Base-by-base conservation (phyloP, 2,329 filamentous ascomycete genomes). In the Phaeosphaeria sp. region DNA sequence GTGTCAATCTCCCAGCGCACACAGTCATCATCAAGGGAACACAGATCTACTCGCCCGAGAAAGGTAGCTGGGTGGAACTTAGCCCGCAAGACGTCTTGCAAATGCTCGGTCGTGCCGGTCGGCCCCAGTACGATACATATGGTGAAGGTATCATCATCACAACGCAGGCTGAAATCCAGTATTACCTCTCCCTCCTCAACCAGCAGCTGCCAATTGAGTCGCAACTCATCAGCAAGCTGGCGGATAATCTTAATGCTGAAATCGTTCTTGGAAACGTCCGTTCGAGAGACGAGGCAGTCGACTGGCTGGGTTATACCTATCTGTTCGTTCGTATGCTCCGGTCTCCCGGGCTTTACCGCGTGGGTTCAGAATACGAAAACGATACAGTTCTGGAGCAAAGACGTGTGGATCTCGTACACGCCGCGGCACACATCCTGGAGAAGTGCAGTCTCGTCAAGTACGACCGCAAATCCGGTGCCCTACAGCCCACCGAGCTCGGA, bases 21-120 rank as follows among this genome's bases (percentile, higher is more conserved):
- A 98, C 95, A 0, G 95, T 99, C 72, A 94, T 99, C 73, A 99
- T 99, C 82, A 99, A 99, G 80, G 95, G 95, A 54, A 99, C 95
- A 0, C 93, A 97, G 73, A 90, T 99, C 20, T 99, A 99, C 80
- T 98, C 95, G 0, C 95, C 95, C 0, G 95, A 99, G 76, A 98
- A 97, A 81, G 95, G 95, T 81, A 95, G 91, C 77, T 99, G 95
- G 94, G 93, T 99, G 20, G 96, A 99, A 76, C 80, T 99, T 53
- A 97, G 93, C 72, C 95, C 95, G 13, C 95, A 99, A 76, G 95
- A 99, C 79, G 94, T 99, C 36, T 83, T 99, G 50, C 95, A 99
- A 77, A 99, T 99, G 96, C 88, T 99, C 71, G 95, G 95, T 72
- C 93, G 95, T 84, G 96, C 95, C 53, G 95, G 95, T 75, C 88